Base-by-base conservation (phyloP, 1,139 yeast genomes). In the Tardiomyces blankii region DNA sequence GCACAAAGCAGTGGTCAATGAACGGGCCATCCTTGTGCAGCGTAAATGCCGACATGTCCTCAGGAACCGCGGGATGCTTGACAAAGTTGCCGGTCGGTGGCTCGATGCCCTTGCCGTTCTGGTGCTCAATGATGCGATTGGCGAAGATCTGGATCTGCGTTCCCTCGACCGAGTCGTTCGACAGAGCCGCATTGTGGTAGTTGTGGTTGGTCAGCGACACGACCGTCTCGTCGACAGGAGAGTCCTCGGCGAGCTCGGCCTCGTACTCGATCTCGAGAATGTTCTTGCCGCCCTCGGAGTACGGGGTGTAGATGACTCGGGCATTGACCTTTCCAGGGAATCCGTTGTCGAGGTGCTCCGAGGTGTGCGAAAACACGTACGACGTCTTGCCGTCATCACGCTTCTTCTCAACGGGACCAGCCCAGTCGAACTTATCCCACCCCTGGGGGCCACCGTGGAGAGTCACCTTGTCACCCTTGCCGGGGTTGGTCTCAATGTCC, bases 181-280 rank as follows among this genome's bases (percentile, higher is more conserved):
- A 30, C 16, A 30, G 16, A 13, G 35, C 54, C 27, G 60, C 56
- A 43, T 62, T 61, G 69, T 78, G 78, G 61, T 78, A 80, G 16
- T 80, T 65, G 58, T 81, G 88, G 61, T 80, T 81, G 43, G 86
- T 78, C 60, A 81, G 64, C 55, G 77, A 75, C 44, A 80, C 68
- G 27, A 74, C 66, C 2, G 87, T 78, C 43, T 73, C 66, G 39
- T 66, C 55, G n/a, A 56, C 62, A 18, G 62, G 66, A 4, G 71
- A 59, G n/a, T 65, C 62, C 4, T 66, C 65, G 32, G 69, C 61
- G 42, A 76, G 60, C 19, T 59, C 58, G 23, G 78, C 74, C 52
- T 69, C 70, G 56, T 69, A 78, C 54, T 77, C 82, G 44, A 76
- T 58, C 21, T 64, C 69, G 42, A 70, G 51, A 33, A 60, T 51